phyloP scores from a whole-genome alignment of 1,139 yeast genomes.

The Arxiozyma slooffiae region DNA sequence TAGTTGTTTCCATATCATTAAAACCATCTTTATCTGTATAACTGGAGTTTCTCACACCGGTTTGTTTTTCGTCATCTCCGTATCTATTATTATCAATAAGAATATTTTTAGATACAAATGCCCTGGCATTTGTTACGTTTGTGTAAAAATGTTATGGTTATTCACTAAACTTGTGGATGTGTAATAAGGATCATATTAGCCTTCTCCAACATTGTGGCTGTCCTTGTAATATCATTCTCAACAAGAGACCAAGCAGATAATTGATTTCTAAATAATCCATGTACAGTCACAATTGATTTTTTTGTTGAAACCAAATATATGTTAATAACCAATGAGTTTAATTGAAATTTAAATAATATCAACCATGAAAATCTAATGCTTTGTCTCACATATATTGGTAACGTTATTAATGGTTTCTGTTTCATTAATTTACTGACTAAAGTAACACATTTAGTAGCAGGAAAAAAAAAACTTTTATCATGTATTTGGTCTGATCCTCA shows the following conservation, averaged over 20 bases:
- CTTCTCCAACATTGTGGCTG: slow-evolving; percentile 87
- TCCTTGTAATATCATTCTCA: slow-evolving; percentile 82
- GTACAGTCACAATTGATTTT: slow-evolving; percentile 88
- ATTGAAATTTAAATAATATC: slow-evolving; percentile 68
- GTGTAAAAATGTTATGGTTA: neutral
- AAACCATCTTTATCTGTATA: neutral
- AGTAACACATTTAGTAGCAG: slow-evolving; percentile 77
- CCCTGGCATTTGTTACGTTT: neutral
- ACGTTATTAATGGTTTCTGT: slow-evolving; percentile 59
- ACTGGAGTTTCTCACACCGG: neutral
- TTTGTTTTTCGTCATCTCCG: neutral
- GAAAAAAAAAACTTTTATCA: slow-evolving; percentile 68
- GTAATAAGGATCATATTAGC: slow-evolving; percentile 78
- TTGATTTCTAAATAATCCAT: slow-evolving; percentile 76
- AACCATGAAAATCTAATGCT: slow-evolving; percentile 75
- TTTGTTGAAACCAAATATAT: slow-evolving; percentile 81
- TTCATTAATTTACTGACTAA: slow-evolving; percentile 65
- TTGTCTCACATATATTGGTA: slow-evolving; percentile 81
- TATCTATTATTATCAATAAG: no score
- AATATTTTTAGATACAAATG: neutral
- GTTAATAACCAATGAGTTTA: slow-evolving; percentile 66
- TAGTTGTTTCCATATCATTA: neutral
- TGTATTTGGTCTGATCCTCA: slow-evolving; percentile 73
- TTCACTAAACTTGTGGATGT: slow-evolving; percentile 57
- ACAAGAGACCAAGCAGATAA: slow-evolving; percentile 86